A percentile compares a stretch with the other conserved stretches of the same genome.
Conservation (phyloP, 2,329 filamentous ascomycete species). For the Penicillium glabrum region DNA sequence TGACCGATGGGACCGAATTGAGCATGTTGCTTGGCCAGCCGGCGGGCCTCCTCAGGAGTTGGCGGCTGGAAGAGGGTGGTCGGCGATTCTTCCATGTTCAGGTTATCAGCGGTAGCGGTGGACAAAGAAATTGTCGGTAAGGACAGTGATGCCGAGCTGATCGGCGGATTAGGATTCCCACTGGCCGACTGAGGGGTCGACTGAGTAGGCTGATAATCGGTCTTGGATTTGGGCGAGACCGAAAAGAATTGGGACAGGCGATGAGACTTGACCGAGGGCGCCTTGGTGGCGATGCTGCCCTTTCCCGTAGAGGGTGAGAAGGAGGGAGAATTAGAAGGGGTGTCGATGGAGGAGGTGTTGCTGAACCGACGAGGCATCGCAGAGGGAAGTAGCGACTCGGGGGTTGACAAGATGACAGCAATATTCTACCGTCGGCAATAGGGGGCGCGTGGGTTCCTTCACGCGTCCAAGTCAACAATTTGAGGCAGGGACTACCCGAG, state of each 20-base stretch:
- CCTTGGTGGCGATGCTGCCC: conserved; percentile 49
- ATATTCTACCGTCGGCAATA: conserved; percentile 14
- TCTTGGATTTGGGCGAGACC: conserved; percentile 72
- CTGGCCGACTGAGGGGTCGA: conserved; percentile 68
- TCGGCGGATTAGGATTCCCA: conserved; percentile 55
- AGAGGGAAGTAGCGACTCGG: conserved; percentile 30
- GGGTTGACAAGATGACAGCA: conserved; percentile 1
- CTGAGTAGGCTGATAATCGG: conserved; percentile 52
- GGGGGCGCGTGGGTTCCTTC: conserved; percentile 7
- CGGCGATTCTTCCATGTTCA: conserved; percentile 69
- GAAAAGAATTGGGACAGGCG: conserved; percentile 83
- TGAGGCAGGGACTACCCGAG: conserved; percentile 17
- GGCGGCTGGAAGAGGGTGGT: conserved; percentile 87
- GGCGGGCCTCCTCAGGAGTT: conserved; percentile 76
- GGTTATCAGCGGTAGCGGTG: conserved; percentile 74
- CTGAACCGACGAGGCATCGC: conserved; percentile 65
- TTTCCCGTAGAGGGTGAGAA: conserved; percentile 56
- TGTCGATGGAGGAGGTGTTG: conserved; percentile 58
- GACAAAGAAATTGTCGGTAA: conserved; percentile 91
- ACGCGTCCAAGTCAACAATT: conserved; percentile 12
- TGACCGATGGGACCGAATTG: conserved; percentile 87
- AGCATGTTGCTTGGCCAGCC: conserved; percentile 74
- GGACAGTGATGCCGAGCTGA: conserved; percentile 71
- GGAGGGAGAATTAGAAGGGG: conserved; percentile 50
- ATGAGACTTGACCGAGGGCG: conserved; percentile 63